phyloP scores from a whole-genome alignment of 768 basidiomycete genomes.

The Auriscalpium microsporum region DNA sequence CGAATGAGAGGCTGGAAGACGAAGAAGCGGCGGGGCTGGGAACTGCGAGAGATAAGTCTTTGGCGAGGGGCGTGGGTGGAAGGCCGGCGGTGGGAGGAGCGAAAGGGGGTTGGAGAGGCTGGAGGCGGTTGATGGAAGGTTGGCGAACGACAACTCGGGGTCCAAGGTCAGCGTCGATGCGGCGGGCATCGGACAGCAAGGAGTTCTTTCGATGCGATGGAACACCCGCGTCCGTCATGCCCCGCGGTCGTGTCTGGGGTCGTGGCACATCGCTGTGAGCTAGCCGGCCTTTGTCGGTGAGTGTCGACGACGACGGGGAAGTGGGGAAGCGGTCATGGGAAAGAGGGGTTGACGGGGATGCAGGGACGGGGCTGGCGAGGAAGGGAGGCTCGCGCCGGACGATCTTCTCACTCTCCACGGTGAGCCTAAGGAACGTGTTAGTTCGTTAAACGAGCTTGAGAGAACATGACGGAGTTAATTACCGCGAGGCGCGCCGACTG shows the following conservation, averaged over 20 bases:
- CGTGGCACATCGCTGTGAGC: not conserved
- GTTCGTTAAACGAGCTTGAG: not conserved
- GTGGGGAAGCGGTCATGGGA: slow-evolving; percentile 2
- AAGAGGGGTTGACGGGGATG: slow-evolving; percentile 1
- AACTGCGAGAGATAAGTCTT: slow-evolving; percentile 6
- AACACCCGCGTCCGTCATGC: slow-evolving; percentile 7
- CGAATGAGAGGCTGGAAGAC: slow-evolving; percentile 13
- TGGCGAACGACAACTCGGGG: slow-evolving; percentile 12
- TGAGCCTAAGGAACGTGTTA: not conserved
- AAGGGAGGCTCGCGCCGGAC: slow-evolving; percentile 3
- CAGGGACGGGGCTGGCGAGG: not conserved
- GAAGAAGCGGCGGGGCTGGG: slow-evolving; percentile 5
- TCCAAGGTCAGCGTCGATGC: slow-evolving; percentile 1
- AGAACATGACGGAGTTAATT: not conserved
- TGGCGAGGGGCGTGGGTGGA: slow-evolving; percentile 13
- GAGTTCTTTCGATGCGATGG: not conserved
- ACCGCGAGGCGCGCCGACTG: slow-evolving; percentile 10
- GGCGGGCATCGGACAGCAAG: not conserved
- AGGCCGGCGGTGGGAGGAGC: slow-evolving; percentile 4
- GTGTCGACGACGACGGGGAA: slow-evolving; percentile 13
- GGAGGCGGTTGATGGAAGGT: slow-evolving; percentile 9
- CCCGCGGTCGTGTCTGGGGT: slow-evolving; percentile 7
- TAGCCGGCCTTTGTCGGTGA: slow-evolving; percentile 1
- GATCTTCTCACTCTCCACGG: slow-evolving; percentile 12
- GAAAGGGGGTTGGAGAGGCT: slow-evolving; percentile 3